Base-by-base conservation (phyloP, 2,329 filamentous ascomycete genomes). In the Calonectria hawksworthii region DNA sequence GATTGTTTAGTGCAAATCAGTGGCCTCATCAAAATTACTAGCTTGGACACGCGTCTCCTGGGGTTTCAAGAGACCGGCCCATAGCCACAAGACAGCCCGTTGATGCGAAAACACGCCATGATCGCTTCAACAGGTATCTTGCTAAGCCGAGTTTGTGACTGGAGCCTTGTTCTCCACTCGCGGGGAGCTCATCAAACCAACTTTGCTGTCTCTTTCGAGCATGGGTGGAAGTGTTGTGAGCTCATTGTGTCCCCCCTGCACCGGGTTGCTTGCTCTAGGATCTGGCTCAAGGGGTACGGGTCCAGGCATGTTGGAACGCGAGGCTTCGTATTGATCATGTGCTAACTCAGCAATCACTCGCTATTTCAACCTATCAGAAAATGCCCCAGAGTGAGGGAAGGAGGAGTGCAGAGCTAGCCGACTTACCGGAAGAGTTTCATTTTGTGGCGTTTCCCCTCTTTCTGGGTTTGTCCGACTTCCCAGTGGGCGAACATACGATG, bases 201-300 rank as follows among this genome's bases (percentile, higher is more conserved):
- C 21, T 9, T 72, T 52, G 26, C 51, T 38, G 5, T 73, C 68
- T 16, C n/a, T 36, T 63, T 63, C 54, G 1, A 73, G 52, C 10
- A 70, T 56, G 44, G 74, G 76, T 30, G 73, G 66, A 28, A 75
- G 68, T 14, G 52, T 70, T 7, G 70, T 70, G 18, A 61, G 65
- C 23, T 67, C 59, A 26, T 28, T 16, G 26, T 47, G 41, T 9
- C 51, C 52, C 64, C 66, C 41, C 21, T 26, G 44, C 14, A 51
- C 36, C 23, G 61, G 26, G 18, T 63, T 68, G 38, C 41, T 70
- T 4, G 67, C 52, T 65, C 61, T 51, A 4, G 74, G 70, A 21
- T 70, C 61, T 51, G 70, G 67, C 30, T 73, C 74, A 10, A 75
- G 52, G 26, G 70, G 70, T n/a, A 68, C 44, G 5, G 51, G 71